phyloP scores from a whole-genome alignment of 1,284 basidiomycete genomes.

The Megacollybia platyphylla region DNA sequence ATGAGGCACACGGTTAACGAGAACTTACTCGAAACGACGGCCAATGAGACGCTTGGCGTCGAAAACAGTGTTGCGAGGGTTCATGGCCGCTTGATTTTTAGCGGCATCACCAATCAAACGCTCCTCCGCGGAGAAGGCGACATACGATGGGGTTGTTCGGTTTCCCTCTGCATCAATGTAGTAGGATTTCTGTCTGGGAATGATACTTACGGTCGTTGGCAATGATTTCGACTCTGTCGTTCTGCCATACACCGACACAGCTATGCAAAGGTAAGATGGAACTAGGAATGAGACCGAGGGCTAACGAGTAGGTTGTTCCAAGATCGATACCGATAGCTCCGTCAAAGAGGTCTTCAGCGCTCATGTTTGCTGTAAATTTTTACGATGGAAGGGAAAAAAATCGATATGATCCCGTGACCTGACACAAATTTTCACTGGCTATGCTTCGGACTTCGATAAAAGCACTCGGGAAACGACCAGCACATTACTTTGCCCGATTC shows the following conservation, averaged over 20 bases:
- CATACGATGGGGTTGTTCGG: constrained; percentile 97
- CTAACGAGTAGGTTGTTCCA: constrained; percentile 84
- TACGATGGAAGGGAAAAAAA: constrained; percentile 16
- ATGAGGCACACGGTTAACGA: constrained; percentile 7
- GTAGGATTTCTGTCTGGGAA: constrained; percentile 1
- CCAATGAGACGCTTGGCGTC: constrained; percentile 97
- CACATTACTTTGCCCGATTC: constrained; percentile 9
- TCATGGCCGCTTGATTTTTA: constrained; percentile 97
- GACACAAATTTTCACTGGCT: constrained; percentile 3
- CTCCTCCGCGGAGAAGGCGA: constrained; percentile 95
- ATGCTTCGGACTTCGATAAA: constrained; percentile 8
- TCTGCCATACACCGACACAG: constrained; percentile 97
- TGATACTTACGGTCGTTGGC: constrained; percentile 78
- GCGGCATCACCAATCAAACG: constrained; percentile 98
- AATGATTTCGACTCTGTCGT: constrained; percentile 98
- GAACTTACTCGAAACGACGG: constrained; percentile 79
- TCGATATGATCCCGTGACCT: neutral
- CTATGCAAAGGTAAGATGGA: constrained; percentile 22
- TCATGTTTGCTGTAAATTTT: constrained; percentile 49
- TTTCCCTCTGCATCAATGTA: constrained; percentile 69
- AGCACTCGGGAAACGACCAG: constrained; percentile 11
- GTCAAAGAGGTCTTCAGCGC: constrained; percentile 79
- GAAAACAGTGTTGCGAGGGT: constrained; percentile 92
- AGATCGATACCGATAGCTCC: constrained; percentile 95
- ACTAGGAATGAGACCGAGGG: constrained; percentile 9